phyloP scores from a whole-genome alignment of 2,329 filamentous ascomycete species.

The Pezicula rhizophila region DNA sequence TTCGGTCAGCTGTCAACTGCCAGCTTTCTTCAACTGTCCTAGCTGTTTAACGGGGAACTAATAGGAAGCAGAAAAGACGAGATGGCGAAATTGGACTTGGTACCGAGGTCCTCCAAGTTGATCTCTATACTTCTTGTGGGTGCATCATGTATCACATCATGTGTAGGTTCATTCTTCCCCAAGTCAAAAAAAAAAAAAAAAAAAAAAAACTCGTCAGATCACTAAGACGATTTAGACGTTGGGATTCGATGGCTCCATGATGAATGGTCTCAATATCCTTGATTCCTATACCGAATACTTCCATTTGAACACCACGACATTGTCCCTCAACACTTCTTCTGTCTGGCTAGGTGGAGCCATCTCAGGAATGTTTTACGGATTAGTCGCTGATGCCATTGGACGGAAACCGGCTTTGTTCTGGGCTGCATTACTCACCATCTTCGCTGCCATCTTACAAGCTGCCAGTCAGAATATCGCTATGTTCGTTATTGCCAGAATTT shows the following conservation, averaged over 20 bases:
- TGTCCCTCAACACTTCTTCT: not conserved
- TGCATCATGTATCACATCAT: conserved; percentile 11
- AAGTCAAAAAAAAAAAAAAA: too few relatives aligned
- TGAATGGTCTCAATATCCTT: conserved; percentile 2
- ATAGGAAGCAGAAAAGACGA: too few relatives aligned
- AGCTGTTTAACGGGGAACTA: too few relatives aligned
- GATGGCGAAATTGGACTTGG: not conserved
- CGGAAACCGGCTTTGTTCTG: not conserved
- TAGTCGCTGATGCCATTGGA: not conserved
- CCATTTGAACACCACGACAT: not conserved
- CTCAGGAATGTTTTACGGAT: not conserved
- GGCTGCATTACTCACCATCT: not conserved
- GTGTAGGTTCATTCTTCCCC: not conserved
- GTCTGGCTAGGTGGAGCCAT: not conserved
- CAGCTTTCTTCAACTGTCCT: too few relatives aligned
- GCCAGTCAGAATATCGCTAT: not conserved
- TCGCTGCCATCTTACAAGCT: not conserved
- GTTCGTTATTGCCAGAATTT: not conserved
- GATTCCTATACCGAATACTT: not conserved
- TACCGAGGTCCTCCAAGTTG: not conserved
- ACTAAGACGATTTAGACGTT: conserved; percentile 9
- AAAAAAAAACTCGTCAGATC: not conserved
- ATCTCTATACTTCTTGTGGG: not conserved
- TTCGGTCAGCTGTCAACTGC: too few relatives aligned
- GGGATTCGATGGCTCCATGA: conserved; percentile 17